These are phyloP conservation scores for Boletus subparvulus DNA, from an alignment of 768 basidiomycete genomes.

Conservation along the genomic window DNA sequence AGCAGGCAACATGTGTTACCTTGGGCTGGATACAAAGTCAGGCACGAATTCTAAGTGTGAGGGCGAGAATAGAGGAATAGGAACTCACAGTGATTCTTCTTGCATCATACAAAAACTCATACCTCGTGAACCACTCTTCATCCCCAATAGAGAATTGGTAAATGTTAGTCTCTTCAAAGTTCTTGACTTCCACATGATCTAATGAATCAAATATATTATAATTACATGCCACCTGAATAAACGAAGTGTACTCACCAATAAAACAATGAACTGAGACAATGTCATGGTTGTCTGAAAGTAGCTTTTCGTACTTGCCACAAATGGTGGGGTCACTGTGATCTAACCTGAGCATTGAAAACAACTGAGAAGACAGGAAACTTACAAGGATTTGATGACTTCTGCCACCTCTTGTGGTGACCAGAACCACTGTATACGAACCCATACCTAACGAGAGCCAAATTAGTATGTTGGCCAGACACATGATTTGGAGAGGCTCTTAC, in stretches of 20 bases:
- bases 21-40: slow-evolving; percentile 38
- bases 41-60: neutral
- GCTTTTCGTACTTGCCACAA: slow-evolving; percentile 49
- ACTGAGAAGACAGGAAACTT: slow-evolving; percentile 15
- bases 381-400: slow-evolving; percentile 49
- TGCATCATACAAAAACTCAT: slow-evolving; percentile 37
- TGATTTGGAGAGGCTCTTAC: slow-evolving; percentile 17
- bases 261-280: slow-evolving; percentile 46
- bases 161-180: slow-evolving; percentile 39
- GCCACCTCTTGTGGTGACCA: slow-evolving; percentile 51
- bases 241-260: slow-evolving; percentile 36
- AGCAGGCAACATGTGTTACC: slow-evolving; percentile 39
- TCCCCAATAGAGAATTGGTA: slow-evolving; percentile 41
- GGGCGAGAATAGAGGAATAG: neutral
- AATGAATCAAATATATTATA: neutral
- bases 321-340: slow-evolving; percentile 36
- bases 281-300: slow-evolving; percentile 50
- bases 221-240: neutral
- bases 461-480: neutral
- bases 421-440: slow-evolving; percentile 55
- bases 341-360: neutral
- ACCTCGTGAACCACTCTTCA: slow-evolving; percentile 49
- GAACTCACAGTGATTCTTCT: slow-evolving; percentile 38
- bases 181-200: slow-evolving; percentile 38
- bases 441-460: slow-evolving; percentile 40